Percentiles rank a stretch among this genome's conserved stretches.
phyloP scores from a whole-genome alignment of 345 rosid species.

The Corymbia maculata region DNA sequence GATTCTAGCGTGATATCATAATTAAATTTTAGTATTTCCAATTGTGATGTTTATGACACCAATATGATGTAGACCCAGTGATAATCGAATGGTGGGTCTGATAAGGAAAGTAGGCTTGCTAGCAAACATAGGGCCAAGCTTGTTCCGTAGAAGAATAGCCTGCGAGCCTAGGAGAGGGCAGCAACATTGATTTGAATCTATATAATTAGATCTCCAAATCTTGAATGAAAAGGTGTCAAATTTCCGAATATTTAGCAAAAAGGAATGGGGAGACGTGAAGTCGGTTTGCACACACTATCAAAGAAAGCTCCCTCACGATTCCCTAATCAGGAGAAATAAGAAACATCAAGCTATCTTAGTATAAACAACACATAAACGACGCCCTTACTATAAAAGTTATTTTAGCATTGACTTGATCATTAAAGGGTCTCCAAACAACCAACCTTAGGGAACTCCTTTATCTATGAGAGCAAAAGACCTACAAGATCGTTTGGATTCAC shows the following conservation, averaged over 20 bases:
- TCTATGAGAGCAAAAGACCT: background rate
- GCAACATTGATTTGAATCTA: background rate
- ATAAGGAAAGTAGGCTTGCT: background rate
- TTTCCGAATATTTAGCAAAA: background rate
- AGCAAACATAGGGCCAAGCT: background rate
- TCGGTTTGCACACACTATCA: background rate
- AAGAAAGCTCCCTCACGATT: background rate
- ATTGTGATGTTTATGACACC: background rate
- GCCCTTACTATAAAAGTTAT: background rate
- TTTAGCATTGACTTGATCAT: background rate
- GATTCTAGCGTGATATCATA: background rate
- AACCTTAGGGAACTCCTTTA: background rate
- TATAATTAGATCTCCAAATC: background rate
- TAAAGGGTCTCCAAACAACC: background rate
- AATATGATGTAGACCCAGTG: background rate
- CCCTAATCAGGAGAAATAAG: background rate
- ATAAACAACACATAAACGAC: background rate
- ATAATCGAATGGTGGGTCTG: fast-evolving
- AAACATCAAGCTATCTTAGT: background rate
- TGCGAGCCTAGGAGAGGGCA: background rate
- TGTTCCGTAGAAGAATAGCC: background rate
- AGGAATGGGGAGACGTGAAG: background rate
- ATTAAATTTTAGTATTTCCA: background rate
- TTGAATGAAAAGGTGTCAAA: background rate
- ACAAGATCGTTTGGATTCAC: background rate